Evolutionary conservation across 805 yeast genomes (phyloP).

Genomic region (Suhomyces faveliae): DNA sequence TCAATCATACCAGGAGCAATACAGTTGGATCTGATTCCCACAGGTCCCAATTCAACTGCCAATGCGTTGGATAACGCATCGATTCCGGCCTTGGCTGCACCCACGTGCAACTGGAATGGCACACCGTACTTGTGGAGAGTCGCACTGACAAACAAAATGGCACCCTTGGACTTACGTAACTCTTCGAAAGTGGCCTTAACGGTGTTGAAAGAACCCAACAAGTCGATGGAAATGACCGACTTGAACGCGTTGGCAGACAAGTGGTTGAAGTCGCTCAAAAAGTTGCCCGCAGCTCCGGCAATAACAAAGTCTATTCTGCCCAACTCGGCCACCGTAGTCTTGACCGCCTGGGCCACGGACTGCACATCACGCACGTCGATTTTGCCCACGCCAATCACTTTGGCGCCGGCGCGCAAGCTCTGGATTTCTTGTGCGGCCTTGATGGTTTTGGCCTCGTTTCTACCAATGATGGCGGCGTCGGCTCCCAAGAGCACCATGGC

Average conservation of each 20-base stretch:
- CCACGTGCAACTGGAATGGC: constrained; percentile 86
- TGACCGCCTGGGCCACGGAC: constrained; percentile 62
- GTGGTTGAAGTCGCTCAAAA: constrained; percentile 73
- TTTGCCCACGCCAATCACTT: constrained; percentile 67
- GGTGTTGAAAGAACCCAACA: constrained; percentile 86
- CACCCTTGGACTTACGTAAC: constrained; percentile 65
- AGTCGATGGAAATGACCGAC: constrained; percentile 81
- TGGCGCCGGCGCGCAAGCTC: constrained; percentile 54
- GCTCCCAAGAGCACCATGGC: constrained; percentile 84
- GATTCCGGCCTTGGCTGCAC: constrained; percentile 94
- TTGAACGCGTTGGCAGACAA: constrained; percentile 85
- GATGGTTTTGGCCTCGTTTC: constrained; percentile 65
- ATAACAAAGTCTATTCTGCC: constrained; percentile 85
- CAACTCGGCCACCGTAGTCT: constrained; percentile 58
- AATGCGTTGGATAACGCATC: constrained; percentile 82
- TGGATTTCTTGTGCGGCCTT: constrained; percentile 66
- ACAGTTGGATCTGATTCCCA: constrained; percentile 79
- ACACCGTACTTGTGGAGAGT: constrained; percentile 88
- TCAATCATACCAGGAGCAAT: constrained; percentile 91
- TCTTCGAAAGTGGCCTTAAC: constrained; percentile 76
- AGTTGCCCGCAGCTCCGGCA: constrained; percentile 97
- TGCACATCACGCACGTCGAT: constrained; percentile 77
- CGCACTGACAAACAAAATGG: constrained; percentile 77
- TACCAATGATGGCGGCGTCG: constrained; percentile 80
- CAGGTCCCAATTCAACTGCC: constrained; percentile 89